Evolutionary conservation across 495 filamentous ascomycete genomes (phyloP), one percentile per base, ranked within the genome.

Genomic region (Neurospora sp.): DNA sequence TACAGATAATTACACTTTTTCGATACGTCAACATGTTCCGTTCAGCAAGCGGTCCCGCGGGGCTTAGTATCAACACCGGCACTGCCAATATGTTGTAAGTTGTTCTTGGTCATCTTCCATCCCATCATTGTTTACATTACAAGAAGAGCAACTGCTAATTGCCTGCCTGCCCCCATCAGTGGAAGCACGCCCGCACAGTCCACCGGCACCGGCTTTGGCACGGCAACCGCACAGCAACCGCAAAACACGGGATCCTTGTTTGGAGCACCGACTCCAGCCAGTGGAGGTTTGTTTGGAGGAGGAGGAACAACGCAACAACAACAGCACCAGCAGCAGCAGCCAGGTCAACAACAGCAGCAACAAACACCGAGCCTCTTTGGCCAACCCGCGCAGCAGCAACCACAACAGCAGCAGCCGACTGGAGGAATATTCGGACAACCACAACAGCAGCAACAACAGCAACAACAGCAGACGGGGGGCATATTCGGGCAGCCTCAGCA

Each of bases 21-120:
- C 7, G 3, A 10, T 20, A 49, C 42, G 42, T 54, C n/a, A 54
- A 23, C 46, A 62, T 62, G 54, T 62, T 62, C 6, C 85, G 88
- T 78, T 90, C 90, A 46, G 85, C 88, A 60, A 93, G 91, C 83
- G 87, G 90, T 74, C 87, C 91, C 35, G 87, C 85, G 23, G 91
- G 89, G 72, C 85, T 95, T 72, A 92, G 89, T 73, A 92, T 96
- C 79, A 95, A 93, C 79, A 96, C 93, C n/a, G 88, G 84, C 62
- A 86, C 89, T 42, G 88, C 91, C 72, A 93, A 91, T 82, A 86
- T 92, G 46, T 86, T 93, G 78, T 93, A 77, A 9, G 42, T n/a
- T n/a, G 18, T 44, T 14, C 4, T 14, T 40, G 78, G 85, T 85
- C 72, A 27, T 27, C 44, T 70, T 70, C 37, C 42, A 20, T 20